Evolutionary conservation across 2,329 filamentous ascomycete species (phyloP).

Genomic region (Neonectria magnoliae): DNA sequence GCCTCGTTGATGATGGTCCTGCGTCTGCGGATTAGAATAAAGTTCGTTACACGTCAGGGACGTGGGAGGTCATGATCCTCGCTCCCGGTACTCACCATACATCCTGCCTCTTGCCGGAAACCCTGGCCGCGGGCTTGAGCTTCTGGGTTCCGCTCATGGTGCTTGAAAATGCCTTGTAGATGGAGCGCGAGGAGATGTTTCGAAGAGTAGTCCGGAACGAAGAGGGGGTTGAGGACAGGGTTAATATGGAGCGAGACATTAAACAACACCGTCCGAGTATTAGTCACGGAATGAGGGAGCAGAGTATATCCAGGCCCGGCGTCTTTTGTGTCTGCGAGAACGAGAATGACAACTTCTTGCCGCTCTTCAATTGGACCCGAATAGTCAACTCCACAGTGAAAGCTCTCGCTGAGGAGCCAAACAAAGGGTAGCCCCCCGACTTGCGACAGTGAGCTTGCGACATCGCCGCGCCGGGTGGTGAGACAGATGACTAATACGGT

Average conservation of each 20-base stretch:
- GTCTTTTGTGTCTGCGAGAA: constrained; percentile 1
- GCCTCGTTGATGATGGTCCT: constrained; percentile 75
- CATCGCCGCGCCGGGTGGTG: constrained; percentile 37
- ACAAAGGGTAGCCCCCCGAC: constrained; percentile 9
- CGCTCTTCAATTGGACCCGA: constrained; percentile 22
- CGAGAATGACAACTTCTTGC: constrained; percentile 12
- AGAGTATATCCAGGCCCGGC: constrained; percentile 4
- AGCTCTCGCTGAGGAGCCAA: constrained; percentile 10
- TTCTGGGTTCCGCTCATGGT: constrained; percentile 57
- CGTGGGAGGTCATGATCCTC: too few species aligned
- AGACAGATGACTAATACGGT: constrained; percentile 38
- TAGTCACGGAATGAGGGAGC: constrained; percentile 19
- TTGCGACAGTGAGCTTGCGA: constrained; percentile 31
- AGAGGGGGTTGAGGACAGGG: constrained; percentile 34
- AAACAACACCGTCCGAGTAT: constrained; percentile 29
- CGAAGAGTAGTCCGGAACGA: constrained; percentile 35
- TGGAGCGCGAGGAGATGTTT: constrained; percentile 32
- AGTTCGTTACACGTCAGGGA: neutral
- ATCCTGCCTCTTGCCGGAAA: constrained; percentile 61
- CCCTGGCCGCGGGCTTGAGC: constrained; percentile 61
- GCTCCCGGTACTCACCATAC: constrained; percentile 56
- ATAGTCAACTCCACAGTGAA: constrained; percentile 21
- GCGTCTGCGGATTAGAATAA: neutral
- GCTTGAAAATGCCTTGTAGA: constrained; percentile 38
- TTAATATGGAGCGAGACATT: constrained; percentile 44